Conservation (phyloP, 2,329 filamentous ascomycete genomes). For the Elsinoe batatas region DNA sequence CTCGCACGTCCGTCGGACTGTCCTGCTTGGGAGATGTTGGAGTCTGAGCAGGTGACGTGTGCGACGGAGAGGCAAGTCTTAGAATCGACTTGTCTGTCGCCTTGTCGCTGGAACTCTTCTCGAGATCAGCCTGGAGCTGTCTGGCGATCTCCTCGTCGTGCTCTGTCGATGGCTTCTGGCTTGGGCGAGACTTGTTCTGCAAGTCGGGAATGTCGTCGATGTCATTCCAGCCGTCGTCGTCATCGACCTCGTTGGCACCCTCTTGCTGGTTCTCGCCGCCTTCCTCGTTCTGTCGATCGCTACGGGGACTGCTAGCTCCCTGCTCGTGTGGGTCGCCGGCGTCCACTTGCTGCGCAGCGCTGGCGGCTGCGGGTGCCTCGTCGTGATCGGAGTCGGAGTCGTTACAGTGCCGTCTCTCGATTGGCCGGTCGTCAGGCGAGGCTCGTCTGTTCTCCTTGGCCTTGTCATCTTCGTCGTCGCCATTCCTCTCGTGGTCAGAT, state of each 20-base stretch:
- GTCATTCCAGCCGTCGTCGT: neutral
- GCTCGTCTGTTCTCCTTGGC: no score
- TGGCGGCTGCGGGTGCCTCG: no score
- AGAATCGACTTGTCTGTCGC: neutral
- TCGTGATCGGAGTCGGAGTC: no score
- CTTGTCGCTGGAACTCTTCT: neutral
- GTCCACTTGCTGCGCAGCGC: no score
- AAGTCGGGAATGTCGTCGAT: neutral
- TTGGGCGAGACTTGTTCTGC: neutral
- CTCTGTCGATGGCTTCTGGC: neutral
- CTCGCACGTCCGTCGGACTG: neutral
- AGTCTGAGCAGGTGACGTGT: neutral
- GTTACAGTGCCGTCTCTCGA: no score
- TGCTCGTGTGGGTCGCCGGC: no score
- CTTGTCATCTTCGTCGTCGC: no score
- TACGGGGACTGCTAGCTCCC: no score
- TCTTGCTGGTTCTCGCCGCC: neutral
- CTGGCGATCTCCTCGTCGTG: neutral
- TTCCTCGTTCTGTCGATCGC: neutral
- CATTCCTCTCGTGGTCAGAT: no score
- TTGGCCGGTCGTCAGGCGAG: no score
- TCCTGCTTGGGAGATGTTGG: neutral
- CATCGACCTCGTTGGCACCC: neutral
- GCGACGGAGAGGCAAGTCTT: neutral
- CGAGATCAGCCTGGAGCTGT: neutral